A percentile compares a stretch with the other conserved stretches of the same genome.
Evolutionary conservation across 148 eudicot species (phyloP).

Genomic region (Polygonum aviculare): DNA sequence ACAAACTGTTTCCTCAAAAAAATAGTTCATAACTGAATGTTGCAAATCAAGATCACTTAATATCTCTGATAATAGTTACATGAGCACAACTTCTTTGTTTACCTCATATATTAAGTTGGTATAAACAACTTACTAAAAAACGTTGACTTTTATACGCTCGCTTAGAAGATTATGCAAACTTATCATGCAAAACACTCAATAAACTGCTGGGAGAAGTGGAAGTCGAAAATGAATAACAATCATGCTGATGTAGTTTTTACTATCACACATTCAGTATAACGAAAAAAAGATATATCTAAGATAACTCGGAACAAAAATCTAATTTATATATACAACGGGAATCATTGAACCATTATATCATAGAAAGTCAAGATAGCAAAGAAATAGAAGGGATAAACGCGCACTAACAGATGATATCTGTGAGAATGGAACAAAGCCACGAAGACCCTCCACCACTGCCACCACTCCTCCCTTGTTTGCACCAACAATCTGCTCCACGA

Average conservation of each 20-base stretch:
- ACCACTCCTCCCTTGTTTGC: constrained; percentile 97
- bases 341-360: neutral
- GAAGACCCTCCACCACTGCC: constrained; percentile 81
- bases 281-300: too few species aligned
- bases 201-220: neutral
- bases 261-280: neutral
- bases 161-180: neutral
- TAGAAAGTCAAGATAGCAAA: neutral
- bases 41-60: neutral
- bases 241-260: neutral
- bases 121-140: neutral
- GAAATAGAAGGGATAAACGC: neutral
- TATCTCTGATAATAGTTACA: neutral
- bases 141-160: neutral
- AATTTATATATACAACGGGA: neutral
- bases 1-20: neutral
- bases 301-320: neutral
- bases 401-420: constrained; percentile 73
- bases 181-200: neutral
- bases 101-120: neutral
- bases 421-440: constrained; percentile 98
- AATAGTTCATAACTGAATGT: neutral
- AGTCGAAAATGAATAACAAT: neutral
- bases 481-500: constrained; percentile 55
- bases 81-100: neutral